Conservation (phyloP, 371 early-diverging fungal genomes). For the Zopfochytrium polystomum region DNA sequence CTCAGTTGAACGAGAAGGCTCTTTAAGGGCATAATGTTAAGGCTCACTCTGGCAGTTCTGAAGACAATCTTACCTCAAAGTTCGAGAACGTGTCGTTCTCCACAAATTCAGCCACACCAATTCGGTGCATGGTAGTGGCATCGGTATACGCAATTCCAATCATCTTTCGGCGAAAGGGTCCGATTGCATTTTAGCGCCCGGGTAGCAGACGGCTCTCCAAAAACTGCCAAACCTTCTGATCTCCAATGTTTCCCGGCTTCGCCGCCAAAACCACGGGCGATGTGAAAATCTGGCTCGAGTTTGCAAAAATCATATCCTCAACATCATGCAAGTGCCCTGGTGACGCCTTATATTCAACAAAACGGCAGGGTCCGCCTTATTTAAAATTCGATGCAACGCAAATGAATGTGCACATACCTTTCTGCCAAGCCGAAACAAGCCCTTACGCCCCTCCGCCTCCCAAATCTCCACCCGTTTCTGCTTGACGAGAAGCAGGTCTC, state of each 20-base stretch:
- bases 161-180: conserved; percentile 48
- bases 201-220: no score
- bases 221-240: conserved; percentile 51
- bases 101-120: conserved; percentile 83
- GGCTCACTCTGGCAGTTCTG: not conserved
- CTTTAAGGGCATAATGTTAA: not conserved
- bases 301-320: conserved; percentile 80
- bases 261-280: conserved; percentile 83
- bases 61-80: conserved; percentile 63
- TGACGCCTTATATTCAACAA: conserved; percentile 59
- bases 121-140: conserved; percentile 63
- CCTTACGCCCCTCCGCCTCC: conserved; percentile 56
- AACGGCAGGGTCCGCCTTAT: not conserved
- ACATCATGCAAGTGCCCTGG: conserved; percentile 90
- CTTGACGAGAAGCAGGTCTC: conserved; percentile 72
- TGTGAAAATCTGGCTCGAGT: conserved; percentile 60
- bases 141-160: conserved; percentile 89
- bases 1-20: conserved; percentile 71
- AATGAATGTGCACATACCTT: conserved; percentile 4
- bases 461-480: conserved; percentile 84
- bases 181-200: no score
- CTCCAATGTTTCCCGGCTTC: conserved; percentile 53
- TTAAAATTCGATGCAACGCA: not conserved
- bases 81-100: conserved; percentile 91
- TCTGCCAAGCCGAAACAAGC: conserved; percentile 28